A percentile compares a stretch with the other conserved stretches of the same genome.
Conservation (phyloP, 2,329 filamentous ascomycete genomes). For the Cercospora nicotianae region DNA sequence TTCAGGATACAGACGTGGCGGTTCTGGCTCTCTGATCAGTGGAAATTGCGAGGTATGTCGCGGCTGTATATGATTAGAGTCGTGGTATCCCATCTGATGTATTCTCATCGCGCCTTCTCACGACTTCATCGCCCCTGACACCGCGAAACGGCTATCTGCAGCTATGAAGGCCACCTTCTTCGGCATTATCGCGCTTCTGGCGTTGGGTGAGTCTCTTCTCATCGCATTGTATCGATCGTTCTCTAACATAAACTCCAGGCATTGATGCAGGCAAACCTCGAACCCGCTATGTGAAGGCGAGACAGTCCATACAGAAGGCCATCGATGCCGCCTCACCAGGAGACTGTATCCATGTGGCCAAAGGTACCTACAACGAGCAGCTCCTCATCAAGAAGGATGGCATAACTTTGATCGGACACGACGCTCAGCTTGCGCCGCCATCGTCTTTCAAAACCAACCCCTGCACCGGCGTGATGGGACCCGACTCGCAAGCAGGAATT, state of each 20-base stretch:
- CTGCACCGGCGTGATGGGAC: not conserved
- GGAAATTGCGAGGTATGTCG: not conserved
- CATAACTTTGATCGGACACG: constrained; percentile 1
- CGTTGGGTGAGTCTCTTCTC: not conserved
- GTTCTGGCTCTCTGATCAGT: not conserved
- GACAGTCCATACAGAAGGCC: not conserved
- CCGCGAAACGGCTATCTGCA: not conserved
- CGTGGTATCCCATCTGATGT: not conserved
- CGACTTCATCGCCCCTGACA: not conserved
- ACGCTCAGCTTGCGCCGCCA: not conserved
- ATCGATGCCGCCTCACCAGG: not conserved
- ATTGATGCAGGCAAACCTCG: not conserved
- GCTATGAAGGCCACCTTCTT: not conserved
- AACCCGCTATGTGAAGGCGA: not conserved
- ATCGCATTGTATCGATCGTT: not conserved
- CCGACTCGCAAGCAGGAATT: not conserved
- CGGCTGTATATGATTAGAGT: not conserved
- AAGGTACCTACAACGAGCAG: not conserved
- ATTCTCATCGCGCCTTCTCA: not conserved
- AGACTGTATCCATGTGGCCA: not conserved
- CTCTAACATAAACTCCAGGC: not conserved
- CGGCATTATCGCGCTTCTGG: not conserved
- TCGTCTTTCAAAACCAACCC: not conserved
- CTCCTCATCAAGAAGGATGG: not conserved
- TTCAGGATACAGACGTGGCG: not conserved